Conservation (phyloP, 495 filamentous ascomycete species). For the Sabuloglossum arenarium region DNA sequence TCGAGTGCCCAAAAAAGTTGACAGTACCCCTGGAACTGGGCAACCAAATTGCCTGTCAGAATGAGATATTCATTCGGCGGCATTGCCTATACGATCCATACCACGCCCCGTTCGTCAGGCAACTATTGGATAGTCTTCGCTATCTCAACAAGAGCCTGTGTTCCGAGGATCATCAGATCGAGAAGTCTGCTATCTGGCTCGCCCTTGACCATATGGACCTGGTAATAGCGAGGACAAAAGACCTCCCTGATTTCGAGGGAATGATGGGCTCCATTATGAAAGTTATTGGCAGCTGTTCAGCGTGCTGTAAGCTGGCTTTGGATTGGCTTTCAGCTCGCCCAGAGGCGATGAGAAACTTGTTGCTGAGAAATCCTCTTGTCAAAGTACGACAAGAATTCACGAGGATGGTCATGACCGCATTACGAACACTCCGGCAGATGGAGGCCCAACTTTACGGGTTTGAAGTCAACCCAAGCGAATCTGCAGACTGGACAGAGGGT, state of each 20-base stretch:
- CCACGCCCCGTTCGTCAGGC: constrained; percentile 45
- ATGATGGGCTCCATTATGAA: constrained; percentile 31
- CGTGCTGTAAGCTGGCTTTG: constrained; percentile 35
- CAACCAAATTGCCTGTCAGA: constrained; percentile 45
- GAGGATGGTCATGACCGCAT: constrained; percentile 30
- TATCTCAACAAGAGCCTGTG: constrained; percentile 22
- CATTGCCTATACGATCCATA: constrained; percentile 64
- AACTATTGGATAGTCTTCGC: constrained; percentile 30
- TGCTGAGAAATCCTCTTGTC: constrained; percentile 40
- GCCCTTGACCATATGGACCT: constrained; percentile 60
- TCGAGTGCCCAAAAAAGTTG: constrained; percentile 30
- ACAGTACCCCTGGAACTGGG: constrained; percentile 32
- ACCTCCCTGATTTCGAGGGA: constrained; percentile 36
- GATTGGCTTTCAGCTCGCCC: constrained; percentile 38
- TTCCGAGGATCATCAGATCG: constrained; percentile 29
- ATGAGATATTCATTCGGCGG: constrained; percentile 47
- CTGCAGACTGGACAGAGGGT: constrained; percentile 13
- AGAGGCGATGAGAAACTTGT: constrained; percentile 38
- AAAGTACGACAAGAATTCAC: constrained; percentile 38
- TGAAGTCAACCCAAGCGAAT: constrained; percentile 15
- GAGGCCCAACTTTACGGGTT: constrained; percentile 22
- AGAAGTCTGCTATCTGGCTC: constrained; percentile 40
- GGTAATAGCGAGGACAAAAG: constrained; percentile 53
- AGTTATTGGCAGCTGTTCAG: constrained; percentile 30
- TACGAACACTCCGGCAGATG: constrained; percentile 27